Base-by-base conservation (phyloP, 306 rosid genomes). In the Malus sieversii region DNA sequence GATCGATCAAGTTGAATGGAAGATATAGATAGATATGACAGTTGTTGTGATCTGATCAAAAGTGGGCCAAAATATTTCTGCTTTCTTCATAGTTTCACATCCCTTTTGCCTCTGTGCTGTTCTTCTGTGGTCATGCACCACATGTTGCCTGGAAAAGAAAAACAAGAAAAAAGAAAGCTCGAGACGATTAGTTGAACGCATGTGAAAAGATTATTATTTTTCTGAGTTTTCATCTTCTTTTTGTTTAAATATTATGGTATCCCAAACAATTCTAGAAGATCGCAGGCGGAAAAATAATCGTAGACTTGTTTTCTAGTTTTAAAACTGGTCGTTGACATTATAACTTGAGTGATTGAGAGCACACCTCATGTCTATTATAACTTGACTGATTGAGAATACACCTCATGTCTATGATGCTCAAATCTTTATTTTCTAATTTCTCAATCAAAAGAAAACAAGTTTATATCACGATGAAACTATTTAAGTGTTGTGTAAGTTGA, bases 141-240 rank as follows among this genome's bases (percentile, higher is more conserved):
- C 67, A 72, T 72, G 55, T 72, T 72, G 67, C 67, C 67, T 15
- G 53, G 67, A 53, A 55, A 55, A 58, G n/a, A 58, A 38, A 38
- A 6, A 8, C 10, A 38, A 38, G 42, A 33, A 25, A 22, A 30
- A 30, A 4, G 55, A 11, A 72, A 58, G 67, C 52, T 15, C 10
- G 35, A 58, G 53, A 25, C 15, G 67, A 72, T 58, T 72, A 38
- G 76, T 40, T 72, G 76, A 57, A 15, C 52, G 67, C 76, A 58
- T 72, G 76, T 72, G 76, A 72, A 35, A 15, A 63, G 38, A 38
- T 35, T 58, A 72, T 55, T 15, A 72, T 12, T 71, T 16, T 9
- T 46, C 4, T 51, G 75, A 20, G 51, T 55, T 53, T 46, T 27
- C 14, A 8, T 25, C 0, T 4, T 20, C 5, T 15, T 27, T 27